Evolutionary conservation across 2,329 filamentous ascomycete genomes (phyloP).

Genomic region (Apiospora malaysiana): DNA sequence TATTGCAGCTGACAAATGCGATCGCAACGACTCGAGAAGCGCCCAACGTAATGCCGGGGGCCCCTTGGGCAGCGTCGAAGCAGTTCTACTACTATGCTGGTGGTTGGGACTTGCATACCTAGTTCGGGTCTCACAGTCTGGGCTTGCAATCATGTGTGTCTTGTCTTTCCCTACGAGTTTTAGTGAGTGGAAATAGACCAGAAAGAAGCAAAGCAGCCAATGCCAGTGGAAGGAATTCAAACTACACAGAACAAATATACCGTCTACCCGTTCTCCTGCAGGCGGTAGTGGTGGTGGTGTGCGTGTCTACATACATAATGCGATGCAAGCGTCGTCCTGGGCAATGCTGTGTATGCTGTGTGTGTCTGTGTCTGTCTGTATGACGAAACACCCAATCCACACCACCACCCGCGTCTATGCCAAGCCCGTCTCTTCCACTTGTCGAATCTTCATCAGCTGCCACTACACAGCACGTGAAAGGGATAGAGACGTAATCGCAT

Average conservation of each 20-base stretch:
- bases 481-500: not conserved
- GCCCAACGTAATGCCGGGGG: not conserved
- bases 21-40: not conserved
- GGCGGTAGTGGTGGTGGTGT: not conserved
- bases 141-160: not conserved
- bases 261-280: not conserved
- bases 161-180: not conserved
- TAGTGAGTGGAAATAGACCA: not conserved
- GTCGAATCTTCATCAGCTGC: conserved; percentile 8
- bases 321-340: not conserved
- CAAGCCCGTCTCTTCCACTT: conserved; percentile 6
- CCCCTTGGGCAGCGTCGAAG: not conserved
- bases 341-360: not conserved
- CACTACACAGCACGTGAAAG: not conserved
- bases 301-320: not conserved
- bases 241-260: not conserved
- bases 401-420: not conserved
- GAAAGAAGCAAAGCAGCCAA: not conserved
- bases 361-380: not conserved
- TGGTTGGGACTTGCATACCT: not conserved
- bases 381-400: conserved; percentile 8
- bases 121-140: not conserved
- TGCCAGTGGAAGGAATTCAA: not conserved
- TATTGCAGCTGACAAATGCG: conserved; percentile 1
- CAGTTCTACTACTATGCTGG: not conserved